Evolutionary conservation across 345 rosid genomes (phyloP).

Genomic region (Corchorus olitorius): DNA sequence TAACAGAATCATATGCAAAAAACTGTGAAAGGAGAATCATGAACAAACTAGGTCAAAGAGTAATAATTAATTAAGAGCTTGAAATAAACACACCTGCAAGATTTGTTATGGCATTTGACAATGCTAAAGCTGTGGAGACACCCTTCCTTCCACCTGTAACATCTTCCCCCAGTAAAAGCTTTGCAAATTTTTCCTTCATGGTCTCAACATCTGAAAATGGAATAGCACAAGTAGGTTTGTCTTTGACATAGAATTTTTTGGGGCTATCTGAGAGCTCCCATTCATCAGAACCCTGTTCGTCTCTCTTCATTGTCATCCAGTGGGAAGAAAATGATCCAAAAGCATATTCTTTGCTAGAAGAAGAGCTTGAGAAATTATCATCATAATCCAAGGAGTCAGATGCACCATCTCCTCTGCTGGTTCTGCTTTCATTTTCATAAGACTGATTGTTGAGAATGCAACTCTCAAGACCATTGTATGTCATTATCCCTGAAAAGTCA

Average conservation of each 20-base stretch:
- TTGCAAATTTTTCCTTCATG: constrained; percentile 85
- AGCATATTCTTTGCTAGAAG: constrained; percentile 84
- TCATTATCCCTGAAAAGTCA: constrained; percentile 60
- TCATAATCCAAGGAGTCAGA: constrained; percentile 84
- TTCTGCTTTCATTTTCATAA: constrained; percentile 76
- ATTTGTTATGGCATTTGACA: constrained; percentile 84
- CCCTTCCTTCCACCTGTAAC: constrained; percentile 79
- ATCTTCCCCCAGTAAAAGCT: constrained; percentile 86
- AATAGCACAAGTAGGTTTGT: constrained; percentile 48
- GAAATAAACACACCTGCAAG: constrained; percentile 64
- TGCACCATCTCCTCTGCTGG: constrained; percentile 76
- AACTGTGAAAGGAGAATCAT: not conserved
- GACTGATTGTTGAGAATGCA: constrained; percentile 84
- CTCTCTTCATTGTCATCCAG: constrained; percentile 62
- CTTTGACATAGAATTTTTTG: constrained; percentile 50
- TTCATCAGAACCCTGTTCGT: constrained; percentile 52
- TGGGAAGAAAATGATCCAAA: constrained; percentile 86
- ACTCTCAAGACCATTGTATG: constrained; percentile 83
- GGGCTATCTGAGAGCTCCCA: constrained; percentile 65
- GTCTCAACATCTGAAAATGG: constrained; percentile 64
- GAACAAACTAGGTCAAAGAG: constrained; percentile 11
- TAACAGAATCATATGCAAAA: not conserved
- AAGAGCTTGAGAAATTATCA: constrained; percentile 83
- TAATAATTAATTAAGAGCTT: constrained; percentile 7
- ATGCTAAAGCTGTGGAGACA: constrained; percentile 67